Evolutionary conservation across 495 filamentous ascomycete genomes (phyloP).

Genomic region (Diplogelasinospora grovesii): DNA sequence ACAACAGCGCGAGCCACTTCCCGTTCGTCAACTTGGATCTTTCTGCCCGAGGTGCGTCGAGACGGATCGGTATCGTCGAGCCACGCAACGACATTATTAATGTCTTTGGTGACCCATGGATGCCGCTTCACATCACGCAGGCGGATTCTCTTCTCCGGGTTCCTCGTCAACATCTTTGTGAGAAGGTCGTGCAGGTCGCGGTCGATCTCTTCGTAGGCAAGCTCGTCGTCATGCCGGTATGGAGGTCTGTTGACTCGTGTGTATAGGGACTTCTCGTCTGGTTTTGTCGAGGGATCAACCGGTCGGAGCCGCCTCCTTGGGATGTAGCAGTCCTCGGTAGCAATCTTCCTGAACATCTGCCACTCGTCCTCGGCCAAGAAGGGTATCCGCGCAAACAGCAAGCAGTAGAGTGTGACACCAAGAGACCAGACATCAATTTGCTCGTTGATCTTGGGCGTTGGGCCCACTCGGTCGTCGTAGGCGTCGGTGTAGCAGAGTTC

Average conservation of each 20-base stretch:
- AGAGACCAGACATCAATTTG: slow-evolving; percentile 96
- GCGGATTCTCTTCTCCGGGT: slow-evolving; percentile 79
- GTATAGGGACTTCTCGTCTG: slow-evolving; percentile 42
- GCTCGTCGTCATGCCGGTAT: slow-evolving; percentile 56
- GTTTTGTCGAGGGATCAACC: slow-evolving; percentile 54
- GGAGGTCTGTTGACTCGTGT: slow-evolving; percentile 45
- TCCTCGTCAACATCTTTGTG: slow-evolving; percentile 74
- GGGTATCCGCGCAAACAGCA: slow-evolving; percentile 87
- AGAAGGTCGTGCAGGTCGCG: slow-evolving; percentile 76
- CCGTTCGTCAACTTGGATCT: slow-evolving; percentile 84
- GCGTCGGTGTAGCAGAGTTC: slow-evolving; percentile 86
- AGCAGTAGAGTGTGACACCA: slow-evolving; percentile 90
- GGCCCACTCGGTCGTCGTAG: slow-evolving; percentile 18
- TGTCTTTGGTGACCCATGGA: slow-evolving; percentile 83
- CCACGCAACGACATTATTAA: slow-evolving; percentile 71
- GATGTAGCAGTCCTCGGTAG: slow-evolving; percentile 83
- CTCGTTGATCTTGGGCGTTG: slow-evolving; percentile 48
- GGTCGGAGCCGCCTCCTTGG: slow-evolving; percentile 72
- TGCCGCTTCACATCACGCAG: slow-evolving; percentile 92
- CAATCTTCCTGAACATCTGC: slow-evolving; percentile 82
- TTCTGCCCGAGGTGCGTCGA: slow-evolving; percentile 71
- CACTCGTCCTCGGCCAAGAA: slow-evolving; percentile 89
- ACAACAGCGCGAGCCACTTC: slow-evolving; percentile 89
- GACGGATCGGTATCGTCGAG: slow-evolving; percentile 89
- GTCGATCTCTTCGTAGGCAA: slow-evolving; percentile 80